These are phyloP conservation scores for Sarcodon aspratus DNA, from an alignment of 768 basidiomycete genomes.

Conservation along the genomic window DNA sequence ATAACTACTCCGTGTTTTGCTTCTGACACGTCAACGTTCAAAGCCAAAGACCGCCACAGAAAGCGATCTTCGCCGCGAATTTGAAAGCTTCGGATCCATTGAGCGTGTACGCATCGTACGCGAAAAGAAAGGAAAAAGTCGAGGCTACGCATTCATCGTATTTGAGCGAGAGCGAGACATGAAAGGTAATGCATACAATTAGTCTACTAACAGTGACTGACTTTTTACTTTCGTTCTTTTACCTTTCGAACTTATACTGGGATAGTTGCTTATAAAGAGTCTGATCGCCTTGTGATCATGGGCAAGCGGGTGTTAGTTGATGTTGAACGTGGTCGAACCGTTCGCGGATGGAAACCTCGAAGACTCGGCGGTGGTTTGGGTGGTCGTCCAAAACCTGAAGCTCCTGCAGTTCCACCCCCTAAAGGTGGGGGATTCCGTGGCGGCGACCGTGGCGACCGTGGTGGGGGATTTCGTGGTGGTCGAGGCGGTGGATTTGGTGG, in stretches of 20 bases:
- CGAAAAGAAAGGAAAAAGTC: slow-evolving; percentile 77
- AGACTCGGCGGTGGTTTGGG: slow-evolving; percentile 97
- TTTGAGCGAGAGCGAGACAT: slow-evolving; percentile 98
- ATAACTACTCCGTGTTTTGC: not conserved
- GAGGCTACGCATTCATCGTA: slow-evolving; percentile 94
- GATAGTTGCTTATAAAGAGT: slow-evolving; percentile 93
- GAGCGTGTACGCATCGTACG: slow-evolving; percentile 90
- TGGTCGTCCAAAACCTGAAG: slow-evolving; percentile 82
- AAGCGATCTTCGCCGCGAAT: slow-evolving; percentile 86
- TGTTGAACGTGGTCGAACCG: slow-evolving; percentile 95
- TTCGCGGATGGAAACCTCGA: slow-evolving; percentile 97
- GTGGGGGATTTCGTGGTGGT: slow-evolving; percentile 35
- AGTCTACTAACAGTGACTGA: slow-evolving; percentile 4
- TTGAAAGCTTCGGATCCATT: slow-evolving; percentile 90
- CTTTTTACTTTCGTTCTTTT: slow-evolving; percentile 9
- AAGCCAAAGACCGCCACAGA: slow-evolving; percentile 92
- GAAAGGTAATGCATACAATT: slow-evolving; percentile 61
- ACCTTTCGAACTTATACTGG: slow-evolving; percentile 11
- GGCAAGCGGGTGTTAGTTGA: slow-evolving; percentile 95
- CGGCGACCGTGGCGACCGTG: slow-evolving; percentile 30
- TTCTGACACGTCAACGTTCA: slow-evolving; percentile 8
- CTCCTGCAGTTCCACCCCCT: slow-evolving; percentile 18
- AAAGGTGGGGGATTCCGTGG: slow-evolving; percentile 3
- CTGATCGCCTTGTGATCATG: slow-evolving; percentile 92
- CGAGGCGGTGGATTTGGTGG: slow-evolving; percentile 27